Conservation (phyloP, 2,329 filamentous ascomycete species). For the Grosmannia penicillata region DNA sequence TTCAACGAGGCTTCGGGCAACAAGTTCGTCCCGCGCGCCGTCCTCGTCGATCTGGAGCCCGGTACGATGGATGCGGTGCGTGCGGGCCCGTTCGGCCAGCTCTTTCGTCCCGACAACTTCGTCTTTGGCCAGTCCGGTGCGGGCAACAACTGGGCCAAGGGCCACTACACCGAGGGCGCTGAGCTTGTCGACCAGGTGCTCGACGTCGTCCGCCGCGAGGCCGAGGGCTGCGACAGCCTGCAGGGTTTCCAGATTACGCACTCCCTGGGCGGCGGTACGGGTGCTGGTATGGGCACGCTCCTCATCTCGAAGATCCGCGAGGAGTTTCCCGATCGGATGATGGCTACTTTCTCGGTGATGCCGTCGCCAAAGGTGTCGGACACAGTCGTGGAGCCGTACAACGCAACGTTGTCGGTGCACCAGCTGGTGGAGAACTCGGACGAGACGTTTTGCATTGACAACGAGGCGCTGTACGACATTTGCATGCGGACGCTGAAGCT, state of each 20-base stretch:
- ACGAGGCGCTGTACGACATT: constrained; percentile 99
- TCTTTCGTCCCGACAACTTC: constrained; percentile 99
- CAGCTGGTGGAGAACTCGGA: constrained; percentile 99
- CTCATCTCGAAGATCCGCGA: constrained; percentile 99
- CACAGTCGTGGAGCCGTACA: constrained; percentile 99
- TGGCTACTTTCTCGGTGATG: constrained; percentile 98
- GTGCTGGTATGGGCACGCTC: constrained; percentile 99
- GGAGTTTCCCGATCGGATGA: constrained; percentile 99
- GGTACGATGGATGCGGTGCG: constrained; percentile 99
- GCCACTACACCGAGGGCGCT: constrained; percentile 99
- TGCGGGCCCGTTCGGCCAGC: constrained; percentile 92
- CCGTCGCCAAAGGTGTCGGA: constrained; percentile 99
- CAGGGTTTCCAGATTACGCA: constrained; percentile 99
- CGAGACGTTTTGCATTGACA: constrained; percentile 99
- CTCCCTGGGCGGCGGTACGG: constrained; percentile 98
- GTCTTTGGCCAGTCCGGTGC: constrained; percentile 99
- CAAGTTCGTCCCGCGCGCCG: constrained; percentile 98
- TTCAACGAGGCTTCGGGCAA: constrained; percentile 73
- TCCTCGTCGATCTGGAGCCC: constrained; percentile 98
- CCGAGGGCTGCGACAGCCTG: constrained; percentile 97
- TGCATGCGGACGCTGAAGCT: constrained; percentile 99
- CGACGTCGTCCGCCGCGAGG: constrained; percentile 96
- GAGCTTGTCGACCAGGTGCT: constrained; percentile 97
- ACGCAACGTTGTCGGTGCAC: constrained; percentile 96
- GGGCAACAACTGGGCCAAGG: constrained; percentile 99